A percentile compares a stretch with the other conserved stretches of the same genome.
Evolutionary conservation across 1,139 yeast species (phyloP).

Genomic region (Debaryomyces singareniensis): DNA sequence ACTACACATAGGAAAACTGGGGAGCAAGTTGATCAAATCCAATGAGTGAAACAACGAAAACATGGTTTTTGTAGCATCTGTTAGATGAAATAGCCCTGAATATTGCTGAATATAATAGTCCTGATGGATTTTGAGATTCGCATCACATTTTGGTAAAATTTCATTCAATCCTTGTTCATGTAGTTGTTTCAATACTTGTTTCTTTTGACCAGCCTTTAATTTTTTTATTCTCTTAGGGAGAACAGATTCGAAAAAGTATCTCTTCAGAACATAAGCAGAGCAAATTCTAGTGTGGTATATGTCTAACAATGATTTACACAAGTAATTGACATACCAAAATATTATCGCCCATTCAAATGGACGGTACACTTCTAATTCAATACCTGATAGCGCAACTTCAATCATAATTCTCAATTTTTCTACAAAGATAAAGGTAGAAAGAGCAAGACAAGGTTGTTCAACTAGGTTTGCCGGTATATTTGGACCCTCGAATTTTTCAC

Average conservation of each 20-base stretch:
- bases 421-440: constrained; percentile 63
- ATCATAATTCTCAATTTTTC: constrained; percentile 66
- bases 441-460: constrained; percentile 37
- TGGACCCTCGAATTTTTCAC: constrained; percentile 19
- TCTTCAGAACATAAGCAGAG: constrained; percentile 29
- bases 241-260: constrained; percentile 21
- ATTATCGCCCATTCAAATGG: constrained; percentile 63
- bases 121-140: constrained; percentile 12
- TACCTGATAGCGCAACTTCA: constrained; percentile 66
- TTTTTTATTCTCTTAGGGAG: constrained; percentile 46
- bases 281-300: constrained; percentile 45
- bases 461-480: constrained; percentile 6
- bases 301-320: constrained; percentile 42
- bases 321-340: constrained; percentile 60
- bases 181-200: constrained; percentile 23
- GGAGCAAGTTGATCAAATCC: constrained; percentile 24
- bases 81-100: constrained; percentile 28
- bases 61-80: constrained; percentile 17
- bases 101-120: constrained; percentile 24
- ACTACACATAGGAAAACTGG: constrained; percentile 31
- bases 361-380: constrained; percentile 70
- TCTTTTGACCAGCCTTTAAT: constrained; percentile 37
- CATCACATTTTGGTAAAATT: constrained; percentile 19
- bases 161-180: constrained; percentile 13
- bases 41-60: constrained; percentile 19